These are phyloP conservation scores for Dictyostelium intermedium DNA, from an alignment of 78 protist species.

Conservation along the genomic window DNA sequence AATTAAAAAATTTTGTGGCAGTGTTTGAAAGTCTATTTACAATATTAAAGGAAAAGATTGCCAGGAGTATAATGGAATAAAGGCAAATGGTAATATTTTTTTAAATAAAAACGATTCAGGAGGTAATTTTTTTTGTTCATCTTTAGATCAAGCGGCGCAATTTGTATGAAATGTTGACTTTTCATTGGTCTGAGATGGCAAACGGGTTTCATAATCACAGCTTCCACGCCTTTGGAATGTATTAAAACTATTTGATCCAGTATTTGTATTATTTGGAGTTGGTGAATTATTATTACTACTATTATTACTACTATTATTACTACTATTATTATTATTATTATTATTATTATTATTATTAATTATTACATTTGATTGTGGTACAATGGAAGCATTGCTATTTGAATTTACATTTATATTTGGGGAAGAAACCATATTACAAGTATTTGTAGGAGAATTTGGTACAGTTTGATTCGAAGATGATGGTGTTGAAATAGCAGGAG, in stretches of 20 bases:
- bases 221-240: constrained; percentile 28
- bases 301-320: neutral
- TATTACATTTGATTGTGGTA: neutral
- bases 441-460: neutral
- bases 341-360: neutral
- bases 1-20: neutral
- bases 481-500: neutral
- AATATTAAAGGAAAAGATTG: neutral
- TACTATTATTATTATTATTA: neutral
- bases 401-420: neutral
- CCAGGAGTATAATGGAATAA: neutral
- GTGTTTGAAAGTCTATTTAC: constrained; percentile 9
- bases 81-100: neutral
- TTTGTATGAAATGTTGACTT: neutral
- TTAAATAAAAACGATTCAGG: neutral
- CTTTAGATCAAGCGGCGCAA: constrained; percentile 12
- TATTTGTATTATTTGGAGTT: neutral
- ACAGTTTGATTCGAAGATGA: neutral
- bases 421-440: neutral
- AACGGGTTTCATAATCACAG: constrained; percentile 31
- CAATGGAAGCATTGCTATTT: neutral
- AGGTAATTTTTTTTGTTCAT: neutral
- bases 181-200: constrained; percentile 4
- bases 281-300: neutral
- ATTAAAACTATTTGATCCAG: neutral